Evolutionary conservation across 768 basidiomycete genomes (phyloP), one percentile per base, ranked within the genome.

Genomic region (Pulveroboletus sp.): DNA sequence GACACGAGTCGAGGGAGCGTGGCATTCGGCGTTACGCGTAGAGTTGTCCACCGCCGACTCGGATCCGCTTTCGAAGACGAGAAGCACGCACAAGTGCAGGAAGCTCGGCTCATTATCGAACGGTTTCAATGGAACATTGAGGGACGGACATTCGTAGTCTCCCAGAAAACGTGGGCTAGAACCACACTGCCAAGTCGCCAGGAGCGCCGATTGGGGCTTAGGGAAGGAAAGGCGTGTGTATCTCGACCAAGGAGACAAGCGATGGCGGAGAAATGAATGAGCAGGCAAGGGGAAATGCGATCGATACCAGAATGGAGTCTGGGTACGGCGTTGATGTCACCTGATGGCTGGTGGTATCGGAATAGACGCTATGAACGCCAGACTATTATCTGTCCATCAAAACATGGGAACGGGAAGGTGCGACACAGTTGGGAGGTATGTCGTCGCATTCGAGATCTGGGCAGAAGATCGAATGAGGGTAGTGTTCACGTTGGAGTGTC

Each of bases 401-500:
- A 47, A 59, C 52, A 48, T 43, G 52, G 60, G 14, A 61, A 54
- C 44, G 43, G 35, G 32, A 51, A 44, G 56, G 58, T 56, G 30
- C 27, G 53, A 47, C 59, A 60, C 59, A 60, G 44, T 59, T 60
- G 60, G 47, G 56, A 48, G 45, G 31, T 19, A 14, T 20, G 20
- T 22, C 23, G 30, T 23, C 5, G 30, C 24, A 20, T 24, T 20
- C 20, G 30, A 34, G 55, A 53, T 56, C 53, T 36, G 34, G 31
- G 35, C 17, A 41, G n/a, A 41, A 46, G 19, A 50, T 22, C 19
- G 19, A 38, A 43, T 17, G 43, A 47, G 45, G 39, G 45, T 49
- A 55, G 5, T 38, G 35, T 29, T 14, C 5, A 17, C n/a, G 34
- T 16, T 35, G n/a, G 10, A 35, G 11, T 14, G 34, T 8, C 19